Base-by-base conservation (phyloP, 495 filamentous ascomycete genomes). In the Aspergillus heteromorphus region DNA sequence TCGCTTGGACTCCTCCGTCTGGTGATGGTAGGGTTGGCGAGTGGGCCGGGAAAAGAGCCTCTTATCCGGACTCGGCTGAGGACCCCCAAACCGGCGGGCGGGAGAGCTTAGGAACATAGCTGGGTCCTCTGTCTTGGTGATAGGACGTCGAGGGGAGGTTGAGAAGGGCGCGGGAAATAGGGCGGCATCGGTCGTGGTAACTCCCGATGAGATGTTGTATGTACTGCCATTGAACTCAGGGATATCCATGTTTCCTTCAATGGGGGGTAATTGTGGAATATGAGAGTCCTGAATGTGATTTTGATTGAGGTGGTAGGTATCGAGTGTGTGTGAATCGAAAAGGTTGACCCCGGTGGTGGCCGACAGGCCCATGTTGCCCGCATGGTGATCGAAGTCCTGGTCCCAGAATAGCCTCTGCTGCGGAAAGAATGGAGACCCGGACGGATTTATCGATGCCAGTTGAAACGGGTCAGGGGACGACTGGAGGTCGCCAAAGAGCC, bases 341-440 rank as follows among this genome's bases (percentile, higher is more conserved):
- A 56, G 17, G 30, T 56, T 34, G 40, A 49, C 27, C 20, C 48
- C 40, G 30, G 18, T 50, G 11, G n/a, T 53, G 6, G 45, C 45
- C 27, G 55, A 29, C 11, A 69, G 45, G 18, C 65, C 61, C 30
- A 66, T 30, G 14, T 64, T 64, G 43, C 55, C 51, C 0, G 42
- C 48, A 18, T 67, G 52, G 21, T 65, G 59, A 1, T 68, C 66
- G 1, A 74, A 59, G 45, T 83, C 78, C 13, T 86, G 74, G 55
- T 92, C 89, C 88, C 88, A 93, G 64, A 91, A 91, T 21, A 85
- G 66, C 49, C 83, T 81, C 38, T 84, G 78, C 56, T 85, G 82
- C 6, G 78, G 79, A 53, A 86, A 86, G 48, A 79, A 78, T 8
- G 86, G 83, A 18, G 84, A 87, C 6, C 83, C 78, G 34, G 86